Evolutionary conservation across 2,329 filamentous ascomycete genomes (phyloP).

Genomic region (Fusarium avenaceum): DNA sequence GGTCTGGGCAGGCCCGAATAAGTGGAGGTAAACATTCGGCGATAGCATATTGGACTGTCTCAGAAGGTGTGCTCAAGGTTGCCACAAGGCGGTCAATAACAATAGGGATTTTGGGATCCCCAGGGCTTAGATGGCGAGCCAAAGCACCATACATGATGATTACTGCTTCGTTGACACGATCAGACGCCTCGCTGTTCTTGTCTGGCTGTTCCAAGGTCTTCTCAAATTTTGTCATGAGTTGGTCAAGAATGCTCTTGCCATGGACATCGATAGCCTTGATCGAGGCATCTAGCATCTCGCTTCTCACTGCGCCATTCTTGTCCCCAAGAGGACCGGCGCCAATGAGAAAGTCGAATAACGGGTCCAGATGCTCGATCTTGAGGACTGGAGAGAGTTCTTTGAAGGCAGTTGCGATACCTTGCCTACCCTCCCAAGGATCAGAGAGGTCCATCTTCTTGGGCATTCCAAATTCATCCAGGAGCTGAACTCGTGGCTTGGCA

Average conservation of each 20-base stretch:
- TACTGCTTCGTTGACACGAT: conserved; percentile 95
- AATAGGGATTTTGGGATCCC: conserved; percentile 88
- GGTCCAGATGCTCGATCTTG: conserved; percentile 75
- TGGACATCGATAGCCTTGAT: conserved; percentile 84
- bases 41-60: conserved; percentile 96
- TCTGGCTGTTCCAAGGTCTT: conserved; percentile 87
- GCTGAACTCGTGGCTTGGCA: conserved; percentile 84
- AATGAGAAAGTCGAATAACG: conserved; percentile 88
- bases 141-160: conserved; percentile 97
- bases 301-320: conserved; percentile 79
- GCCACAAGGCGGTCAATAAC: conserved; percentile 88
- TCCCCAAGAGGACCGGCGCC: conserved; percentile 90
- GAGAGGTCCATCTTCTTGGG: conserved; percentile 87
- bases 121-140: conserved; percentile 84
- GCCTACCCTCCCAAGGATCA: conserved; percentile 92
- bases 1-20: conserved; percentile 83
- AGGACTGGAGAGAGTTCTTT: conserved; percentile 82
- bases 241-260: conserved; percentile 85
- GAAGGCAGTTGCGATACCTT: conserved; percentile 90
- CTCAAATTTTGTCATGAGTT: conserved; percentile 93
- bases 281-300: conserved; percentile 93
- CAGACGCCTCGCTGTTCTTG: conserved; percentile 82
- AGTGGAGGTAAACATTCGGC: conserved; percentile 93
- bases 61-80: conserved; percentile 93
- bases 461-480: conserved; percentile 95